Base-by-base conservation (phyloP, 129 eudicot genomes). In the Kitagawia praeruptora region DNA sequence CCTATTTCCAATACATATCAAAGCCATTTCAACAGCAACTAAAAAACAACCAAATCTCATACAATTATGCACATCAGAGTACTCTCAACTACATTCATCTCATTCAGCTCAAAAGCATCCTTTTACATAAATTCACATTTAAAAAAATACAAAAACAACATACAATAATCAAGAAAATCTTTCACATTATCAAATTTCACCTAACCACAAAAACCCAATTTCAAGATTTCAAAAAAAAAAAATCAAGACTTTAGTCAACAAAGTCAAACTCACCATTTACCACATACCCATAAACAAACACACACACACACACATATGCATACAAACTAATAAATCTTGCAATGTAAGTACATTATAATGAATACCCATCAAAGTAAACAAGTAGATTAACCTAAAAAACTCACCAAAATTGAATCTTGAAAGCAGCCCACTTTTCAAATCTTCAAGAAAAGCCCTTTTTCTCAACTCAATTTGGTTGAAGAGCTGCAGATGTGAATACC, bases 151-250 rank as follows among this genome's bases (percentile, higher is more conserved):
- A 46, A 13, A 37, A 31, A 13, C 40, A 49, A 15, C 6, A 19
- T 0, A 40, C 1, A 31, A 42, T 70, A 37, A 49, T 54, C 82
- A 71, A 79, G 23, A n/a, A 71, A 13, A 34, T 15, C 3, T 40
- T 5, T 15, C 23, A 5, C 53, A 4, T 31, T 9, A 51, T 31
- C 23, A 70, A 14, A 71, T 13, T 18, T 34, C 31, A 69, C 41
- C 31, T 21, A 42, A 9, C 21, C 34, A 46, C 7, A 67, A 28
- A 78, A 78, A 16, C 48, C 64, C 66, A 67, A 71, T 44, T 67
- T 56, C 70, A 18, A 44, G 39, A 67, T 34, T 79, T 46, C n/a
- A 8, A 28, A 67, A 78, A 66, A 67, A 78, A 66, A 42, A 66
- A 42, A 25, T 34, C 18, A 69, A 47, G 38, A 67, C 44, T 45